A percentile compares a stretch with the other conserved stretches of the same genome.
Conservation (phyloP, 1,284 basidiomycete genomes). For the Sphagnurus paluster region DNA sequence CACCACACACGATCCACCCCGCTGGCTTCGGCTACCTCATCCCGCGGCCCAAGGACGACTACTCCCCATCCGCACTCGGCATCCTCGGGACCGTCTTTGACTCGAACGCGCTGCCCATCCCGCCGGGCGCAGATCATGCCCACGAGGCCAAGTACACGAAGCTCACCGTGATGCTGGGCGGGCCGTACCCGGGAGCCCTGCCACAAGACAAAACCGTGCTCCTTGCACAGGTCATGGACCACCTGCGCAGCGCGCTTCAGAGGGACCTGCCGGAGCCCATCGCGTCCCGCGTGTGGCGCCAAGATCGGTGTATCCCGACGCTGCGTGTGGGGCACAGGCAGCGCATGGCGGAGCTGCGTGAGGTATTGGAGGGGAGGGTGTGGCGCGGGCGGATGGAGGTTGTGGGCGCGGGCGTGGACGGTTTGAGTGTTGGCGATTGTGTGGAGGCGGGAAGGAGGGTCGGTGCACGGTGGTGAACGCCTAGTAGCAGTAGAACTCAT, state of each 20-base stretch:
- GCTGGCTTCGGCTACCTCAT: slow-evolving; percentile 94
- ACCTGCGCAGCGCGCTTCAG: slow-evolving; percentile 57
- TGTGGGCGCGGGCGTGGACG: slow-evolving; percentile 85
- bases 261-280: slow-evolving; percentile 58
- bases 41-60: slow-evolving; percentile 65
- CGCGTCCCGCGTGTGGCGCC: slow-evolving; percentile 53
- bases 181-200: slow-evolving; percentile 50
- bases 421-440: slow-evolving; percentile 91
- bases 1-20: slow-evolving; percentile 62
- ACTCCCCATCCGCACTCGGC: slow-evolving; percentile 41
- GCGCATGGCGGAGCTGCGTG: slow-evolving; percentile 65
- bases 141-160: slow-evolving; percentile 52
- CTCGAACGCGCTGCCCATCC: slow-evolving; percentile 61
- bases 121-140: slow-evolving; percentile 59
- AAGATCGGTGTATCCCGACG: slow-evolving; percentile 82
- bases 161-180: slow-evolving; percentile 91
- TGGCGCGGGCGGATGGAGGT: slow-evolving; percentile 52
- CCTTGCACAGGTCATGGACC: slow-evolving; percentile 35
- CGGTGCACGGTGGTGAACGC: slow-evolving; percentile 41
- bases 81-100: slow-evolving; percentile 87
- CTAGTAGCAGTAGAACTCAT: no score
- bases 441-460: slow-evolving; percentile 69
- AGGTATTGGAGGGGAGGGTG: slow-evolving; percentile 37
- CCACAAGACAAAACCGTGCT: slow-evolving; percentile 7
- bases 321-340: slow-evolving; percentile 73